These are phyloP conservation scores for Aspergillus luchuensis DNA, from an alignment of 2,329 filamentous ascomycete genomes.

Conservation along the genomic window DNA sequence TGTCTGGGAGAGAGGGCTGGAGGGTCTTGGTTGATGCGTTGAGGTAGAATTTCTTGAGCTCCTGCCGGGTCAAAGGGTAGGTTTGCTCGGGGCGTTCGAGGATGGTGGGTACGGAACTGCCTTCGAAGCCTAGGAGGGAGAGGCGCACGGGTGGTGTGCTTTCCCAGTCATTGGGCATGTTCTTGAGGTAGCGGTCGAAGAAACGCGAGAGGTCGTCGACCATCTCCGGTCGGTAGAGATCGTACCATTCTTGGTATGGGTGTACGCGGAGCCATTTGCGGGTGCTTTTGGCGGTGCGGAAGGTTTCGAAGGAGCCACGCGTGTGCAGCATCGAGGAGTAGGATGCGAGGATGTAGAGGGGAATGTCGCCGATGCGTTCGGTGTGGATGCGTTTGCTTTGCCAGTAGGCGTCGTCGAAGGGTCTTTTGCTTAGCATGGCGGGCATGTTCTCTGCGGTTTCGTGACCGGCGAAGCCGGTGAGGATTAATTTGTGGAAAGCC, in stretches of 20 bases:
- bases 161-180: conserved; percentile 11
- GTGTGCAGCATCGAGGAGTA: conserved; percentile 28
- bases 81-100: neutral
- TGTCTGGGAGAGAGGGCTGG: neutral
- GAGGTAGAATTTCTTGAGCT: conserved; percentile 3
- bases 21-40: neutral
- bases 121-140: conserved; percentile 4
- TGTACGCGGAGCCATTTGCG: conserved; percentile 25
- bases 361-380: conserved; percentile 22
- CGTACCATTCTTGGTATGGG: conserved; percentile 12
- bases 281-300: conserved; percentile 12
- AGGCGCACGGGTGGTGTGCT: conserved; percentile 12
- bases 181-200: conserved; percentile 10
- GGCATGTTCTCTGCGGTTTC: conserved; percentile 11
- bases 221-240: conserved; percentile 9
- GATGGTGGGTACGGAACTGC: neutral
- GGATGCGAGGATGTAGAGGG: conserved; percentile 27
- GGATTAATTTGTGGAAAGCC: conserved; percentile 18
- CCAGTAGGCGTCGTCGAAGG: conserved; percentile 27
- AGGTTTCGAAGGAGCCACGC: conserved; percentile 25
- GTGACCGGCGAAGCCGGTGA: conserved; percentile 16
- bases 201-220: conserved; percentile 12
- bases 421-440: conserved; percentile 19
- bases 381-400: conserved; percentile 24
- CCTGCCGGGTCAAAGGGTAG: neutral